Conservation (phyloP, 140 eudicot species). For the Artemisia princeps region DNA sequence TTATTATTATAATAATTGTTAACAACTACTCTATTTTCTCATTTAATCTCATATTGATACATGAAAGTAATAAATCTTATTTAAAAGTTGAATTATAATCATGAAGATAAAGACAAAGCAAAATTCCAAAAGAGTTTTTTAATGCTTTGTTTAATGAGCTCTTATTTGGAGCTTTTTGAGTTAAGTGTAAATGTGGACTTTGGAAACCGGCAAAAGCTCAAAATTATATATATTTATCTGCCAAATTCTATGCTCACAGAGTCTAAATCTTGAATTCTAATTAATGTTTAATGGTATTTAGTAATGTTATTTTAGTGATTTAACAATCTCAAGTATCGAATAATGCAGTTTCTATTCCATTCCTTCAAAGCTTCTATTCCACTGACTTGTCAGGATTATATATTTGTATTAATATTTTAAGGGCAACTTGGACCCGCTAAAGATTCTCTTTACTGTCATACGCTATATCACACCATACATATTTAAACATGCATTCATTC, state of each 20-base stretch:
- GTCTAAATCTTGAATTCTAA: conserved; percentile 24
- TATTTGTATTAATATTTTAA: conserved; percentile 24
- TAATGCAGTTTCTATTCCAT: conserved; percentile 43
- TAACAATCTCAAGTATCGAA: conserved; percentile 25
- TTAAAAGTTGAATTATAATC: conserved; percentile 13
- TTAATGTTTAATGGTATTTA: conserved; percentile 6
- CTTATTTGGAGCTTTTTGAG: conserved; percentile 29
- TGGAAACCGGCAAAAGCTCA: conserved; percentile 37
- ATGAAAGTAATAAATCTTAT: conserved; percentile 28
- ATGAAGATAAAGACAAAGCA: conserved; percentile 33
- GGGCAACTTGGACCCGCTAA: conserved; percentile 30
- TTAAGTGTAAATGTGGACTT: conserved; percentile 39
- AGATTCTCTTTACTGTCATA: conserved; percentile 37
- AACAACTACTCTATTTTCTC: conserved; percentile 12
- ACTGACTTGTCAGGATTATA: conserved; percentile 36
- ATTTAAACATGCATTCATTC: conserved; percentile 13
- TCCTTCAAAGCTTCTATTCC: conserved; percentile 46
- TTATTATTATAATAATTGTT: background rate
- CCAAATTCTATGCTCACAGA: conserved; percentile 32
- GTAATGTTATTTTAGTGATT: conserved; percentile 9
- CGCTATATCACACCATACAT: conserved; percentile 18
- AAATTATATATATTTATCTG: conserved; percentile 28
- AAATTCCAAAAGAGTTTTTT: conserved; percentile 26
- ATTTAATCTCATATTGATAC: conserved; percentile 9
- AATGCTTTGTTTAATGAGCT: conserved; percentile 30